These are phyloP conservation scores for Melastoma candidum DNA, from an alignment of 441 rosid species.

Conservation along the genomic window DNA sequence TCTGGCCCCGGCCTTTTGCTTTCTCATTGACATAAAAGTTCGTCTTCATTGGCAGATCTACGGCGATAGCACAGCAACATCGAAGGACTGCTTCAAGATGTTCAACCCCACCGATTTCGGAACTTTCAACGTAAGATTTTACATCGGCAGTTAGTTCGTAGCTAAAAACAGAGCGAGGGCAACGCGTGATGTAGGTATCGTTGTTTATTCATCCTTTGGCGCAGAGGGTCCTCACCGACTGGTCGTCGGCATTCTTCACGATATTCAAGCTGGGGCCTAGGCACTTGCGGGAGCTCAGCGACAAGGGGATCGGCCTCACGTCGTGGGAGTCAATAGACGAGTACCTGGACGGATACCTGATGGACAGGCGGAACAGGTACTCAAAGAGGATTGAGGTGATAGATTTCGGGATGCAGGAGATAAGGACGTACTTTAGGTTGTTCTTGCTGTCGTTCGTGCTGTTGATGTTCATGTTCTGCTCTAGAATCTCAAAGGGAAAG, in stretches of 20 bases:
- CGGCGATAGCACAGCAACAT: slow-evolving; percentile 57
- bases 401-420: slow-evolving; percentile 95
- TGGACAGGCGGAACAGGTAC: slow-evolving; percentile 79
- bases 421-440: slow-evolving; percentile 92
- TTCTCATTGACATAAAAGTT: slow-evolving; percentile 5
- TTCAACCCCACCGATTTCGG: slow-evolving; percentile 76
- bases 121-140: slow-evolving; percentile 57
- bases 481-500: slow-evolving; percentile 80
- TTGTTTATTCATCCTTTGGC: slow-evolving; percentile 14
- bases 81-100: slow-evolving; percentile 89
- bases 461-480: slow-evolving; percentile 89
- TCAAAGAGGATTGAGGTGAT: slow-evolving; percentile 87
- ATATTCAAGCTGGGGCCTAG: slow-evolving; percentile 60
- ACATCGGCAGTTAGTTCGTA: not conserved
- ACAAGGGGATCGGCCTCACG: slow-evolving; percentile 33
- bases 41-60: slow-evolving; percentile 45
- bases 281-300: slow-evolving; percentile 30
- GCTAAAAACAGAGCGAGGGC: not conserved
- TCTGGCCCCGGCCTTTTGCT: slow-evolving; percentile 1
- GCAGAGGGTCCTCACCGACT: slow-evolving; percentile 87
- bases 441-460: slow-evolving; percentile 80
- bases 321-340: slow-evolving; percentile 89
- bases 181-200: slow-evolving; percentile 1
- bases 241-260: slow-evolving; percentile 84
- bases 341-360: slow-evolving; percentile 81